Percentiles rank a stretch among this genome's conserved stretches.
Conservation (phyloP, 2,329 filamentous ascomycete species). For the Aspergillus viridinutans region DNA sequence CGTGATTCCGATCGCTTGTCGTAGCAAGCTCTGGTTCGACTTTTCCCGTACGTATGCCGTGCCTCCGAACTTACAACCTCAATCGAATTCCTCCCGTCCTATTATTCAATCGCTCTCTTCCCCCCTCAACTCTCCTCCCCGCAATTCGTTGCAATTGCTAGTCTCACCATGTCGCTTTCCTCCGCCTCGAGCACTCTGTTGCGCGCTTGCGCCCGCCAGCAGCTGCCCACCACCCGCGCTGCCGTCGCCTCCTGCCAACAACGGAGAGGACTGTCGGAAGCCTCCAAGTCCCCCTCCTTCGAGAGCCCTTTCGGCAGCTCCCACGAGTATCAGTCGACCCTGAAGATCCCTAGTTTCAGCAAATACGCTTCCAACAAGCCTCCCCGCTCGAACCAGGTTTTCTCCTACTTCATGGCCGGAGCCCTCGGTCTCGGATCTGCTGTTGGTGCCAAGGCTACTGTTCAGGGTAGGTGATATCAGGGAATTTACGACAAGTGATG, state of each 20-base stretch:
- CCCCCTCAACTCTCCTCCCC: conserved; percentile 14
- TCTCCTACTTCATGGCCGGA: conserved; percentile 98
- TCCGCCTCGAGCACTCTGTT: conserved; percentile 65
- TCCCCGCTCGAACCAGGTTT: conserved; percentile 74
- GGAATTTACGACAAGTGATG: conserved; percentile 1
- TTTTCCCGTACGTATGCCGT: conserved; percentile 19
- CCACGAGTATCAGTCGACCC: conserved; percentile 48
- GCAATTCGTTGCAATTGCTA: conserved; percentile 35
- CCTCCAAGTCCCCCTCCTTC: conserved; percentile 43
- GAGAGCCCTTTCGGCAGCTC: conserved; percentile 54
- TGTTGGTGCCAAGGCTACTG: conserved; percentile 93
- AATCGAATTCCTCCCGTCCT: not conserved
- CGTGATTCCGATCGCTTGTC: conserved; percentile 38
- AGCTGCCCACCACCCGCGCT: conserved; percentile 41
- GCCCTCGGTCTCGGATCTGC: conserved; percentile 88
- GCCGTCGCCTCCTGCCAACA: conserved; percentile 40
- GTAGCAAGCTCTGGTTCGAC: conserved; percentile 33
- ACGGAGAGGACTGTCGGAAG: conserved; percentile 36
- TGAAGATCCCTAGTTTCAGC: conserved; percentile 81
- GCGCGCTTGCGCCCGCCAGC: conserved; percentile 52
- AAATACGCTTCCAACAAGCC: conserved; percentile 73
- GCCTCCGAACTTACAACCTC: conserved; percentile 36
- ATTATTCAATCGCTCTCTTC: conserved; percentile 8
- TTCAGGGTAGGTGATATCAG: conserved; percentile 71
- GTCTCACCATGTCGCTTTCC: conserved; percentile 50